phyloP scores from a whole-genome alignment of 2,329 filamentous ascomycete genomes.

The Leptographium lundbergii region DNA sequence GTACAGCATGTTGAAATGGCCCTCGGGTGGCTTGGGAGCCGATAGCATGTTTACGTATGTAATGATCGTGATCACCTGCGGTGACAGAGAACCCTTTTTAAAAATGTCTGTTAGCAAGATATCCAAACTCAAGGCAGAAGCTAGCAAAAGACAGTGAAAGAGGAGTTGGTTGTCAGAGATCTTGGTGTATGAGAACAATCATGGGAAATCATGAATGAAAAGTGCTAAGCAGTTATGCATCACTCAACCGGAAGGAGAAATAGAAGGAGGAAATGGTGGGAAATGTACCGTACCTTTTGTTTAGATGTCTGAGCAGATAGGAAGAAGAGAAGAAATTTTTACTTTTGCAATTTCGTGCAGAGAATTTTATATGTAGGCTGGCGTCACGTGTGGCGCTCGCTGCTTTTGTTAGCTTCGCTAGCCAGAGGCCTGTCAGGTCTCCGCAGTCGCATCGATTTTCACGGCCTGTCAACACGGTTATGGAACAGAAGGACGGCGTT shows the following conservation, averaged over 20 bases:
- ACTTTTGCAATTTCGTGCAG: not conserved
- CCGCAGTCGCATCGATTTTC: not conserved
- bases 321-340: slow-evolving; percentile 1
- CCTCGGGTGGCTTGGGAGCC: slow-evolving; percentile 36
- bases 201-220: slow-evolving; percentile 1
- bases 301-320: not conserved
- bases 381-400: not conserved
- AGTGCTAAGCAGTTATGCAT: not conserved
- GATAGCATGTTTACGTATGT: slow-evolving; percentile 16
- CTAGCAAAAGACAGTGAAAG: not conserved
- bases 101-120: not conserved
- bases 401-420: not conserved
- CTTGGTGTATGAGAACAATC: slow-evolving; percentile 9
- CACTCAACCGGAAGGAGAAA: not conserved
- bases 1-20: slow-evolving; percentile 70
- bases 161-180: slow-evolving; percentile 4
- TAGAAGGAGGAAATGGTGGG: not conserved
- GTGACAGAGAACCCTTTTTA: not conserved
- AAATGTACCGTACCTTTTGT: not conserved
- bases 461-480: too few species aligned
- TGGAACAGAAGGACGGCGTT: not conserved
- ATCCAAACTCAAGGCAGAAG: not conserved
- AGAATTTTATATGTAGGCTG: not conserved
- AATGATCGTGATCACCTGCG: not conserved
- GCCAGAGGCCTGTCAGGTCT: not conserved